Evolutionary conservation across 2,329 filamentous ascomycete species (phyloP).

Genomic region (Lecanosticta acicola): DNA sequence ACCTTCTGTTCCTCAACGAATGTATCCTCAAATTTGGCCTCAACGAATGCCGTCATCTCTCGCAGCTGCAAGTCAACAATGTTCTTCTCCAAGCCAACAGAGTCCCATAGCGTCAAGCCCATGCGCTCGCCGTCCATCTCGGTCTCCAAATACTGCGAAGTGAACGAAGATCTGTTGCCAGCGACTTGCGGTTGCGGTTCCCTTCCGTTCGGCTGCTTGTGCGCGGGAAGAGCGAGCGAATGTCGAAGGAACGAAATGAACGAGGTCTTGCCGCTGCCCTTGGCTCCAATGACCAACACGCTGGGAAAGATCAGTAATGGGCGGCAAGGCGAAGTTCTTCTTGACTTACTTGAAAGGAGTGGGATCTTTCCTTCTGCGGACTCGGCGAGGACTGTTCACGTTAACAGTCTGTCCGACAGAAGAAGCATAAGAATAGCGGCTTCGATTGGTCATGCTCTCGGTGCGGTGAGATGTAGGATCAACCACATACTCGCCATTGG

Average conservation of each 20-base stretch:
- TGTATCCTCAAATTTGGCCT: slow-evolving; percentile 97
- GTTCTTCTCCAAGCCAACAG: slow-evolving; percentile 88
- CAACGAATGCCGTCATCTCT: slow-evolving; percentile 85
- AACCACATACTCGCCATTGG: slow-evolving; percentile 58
- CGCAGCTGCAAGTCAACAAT: slow-evolving; percentile 90
- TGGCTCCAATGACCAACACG: slow-evolving; percentile 82
- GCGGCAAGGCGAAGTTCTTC: slow-evolving; percentile 53
- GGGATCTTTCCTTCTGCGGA: slow-evolving; percentile 91
- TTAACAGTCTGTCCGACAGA: slow-evolving; percentile 80
- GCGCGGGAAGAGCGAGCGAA: slow-evolving; percentile 73
- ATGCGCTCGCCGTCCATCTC: slow-evolving; percentile 90
- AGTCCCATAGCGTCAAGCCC: slow-evolving; percentile 94
- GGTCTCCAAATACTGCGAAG: slow-evolving; percentile 84
- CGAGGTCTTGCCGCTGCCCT: slow-evolving; percentile 86
- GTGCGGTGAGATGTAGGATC: slow-evolving; percentile 64
- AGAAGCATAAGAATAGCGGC: slow-evolving; percentile 92
- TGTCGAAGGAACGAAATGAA: slow-evolving; percentile 94
- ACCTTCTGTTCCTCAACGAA: slow-evolving; percentile 98
- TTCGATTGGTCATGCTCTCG: slow-evolving; percentile 94
- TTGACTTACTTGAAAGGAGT: slow-evolving; percentile 99
- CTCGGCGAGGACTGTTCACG: slow-evolving; percentile 82
- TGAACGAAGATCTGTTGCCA: slow-evolving; percentile 53
- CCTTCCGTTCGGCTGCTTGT: slow-evolving; percentile 55
- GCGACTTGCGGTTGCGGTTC: slow-evolving; percentile 13
- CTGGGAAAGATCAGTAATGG: slow-evolving; percentile 42